Percentiles rank a stretch among this genome's conserved stretches.
Conservation (phyloP, 2,329 filamentous ascomycete species). For the Pyrenochaeta sp. region DNA sequence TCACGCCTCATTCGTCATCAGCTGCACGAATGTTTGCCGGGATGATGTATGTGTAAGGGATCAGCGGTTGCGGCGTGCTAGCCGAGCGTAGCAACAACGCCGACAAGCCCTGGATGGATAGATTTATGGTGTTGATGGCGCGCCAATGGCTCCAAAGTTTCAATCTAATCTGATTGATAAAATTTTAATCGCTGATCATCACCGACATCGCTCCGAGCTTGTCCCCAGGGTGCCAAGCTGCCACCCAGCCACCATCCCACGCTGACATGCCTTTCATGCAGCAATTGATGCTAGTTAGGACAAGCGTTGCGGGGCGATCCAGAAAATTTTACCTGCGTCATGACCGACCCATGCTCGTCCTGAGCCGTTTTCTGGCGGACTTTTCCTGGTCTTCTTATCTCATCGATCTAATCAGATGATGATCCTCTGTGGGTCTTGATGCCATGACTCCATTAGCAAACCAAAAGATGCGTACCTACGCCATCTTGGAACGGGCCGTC, state of each 20-base stretch:
- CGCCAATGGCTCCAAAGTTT: background rate
- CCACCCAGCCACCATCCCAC: conserved; percentile 28
- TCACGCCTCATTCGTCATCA: conserved; percentile 39
- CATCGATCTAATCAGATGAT: conserved; percentile 41
- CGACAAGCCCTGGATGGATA: conserved; percentile 28
- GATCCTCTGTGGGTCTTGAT: conserved; percentile 19
- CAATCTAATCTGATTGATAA: conserved; percentile 20
- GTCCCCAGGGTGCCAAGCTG: conserved; percentile 20
- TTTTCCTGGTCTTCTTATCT: conserved; percentile 22
- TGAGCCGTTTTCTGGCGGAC: conserved; percentile 17
- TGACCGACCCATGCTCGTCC: conserved; percentile 22
- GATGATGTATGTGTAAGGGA: conserved; percentile 24
- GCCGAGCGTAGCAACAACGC: conserved; percentile 29
- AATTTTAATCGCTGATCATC: conserved; percentile 4
- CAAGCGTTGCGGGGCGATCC: conserved; percentile 36
- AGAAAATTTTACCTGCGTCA: conserved; percentile 40
- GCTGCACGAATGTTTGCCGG: conserved; percentile 11
- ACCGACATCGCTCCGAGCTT: conserved; percentile 21
- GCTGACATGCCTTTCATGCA: conserved; percentile 16
- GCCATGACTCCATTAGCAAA: conserved; percentile 11
- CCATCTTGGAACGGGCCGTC: conserved; percentile 30
- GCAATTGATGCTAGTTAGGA: conserved; percentile 13
- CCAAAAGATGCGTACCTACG: conserved; percentile 19
- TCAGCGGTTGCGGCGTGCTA: conserved; percentile 26
- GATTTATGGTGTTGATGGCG: conserved; percentile 11